Base-by-base conservation (phyloP, 306 rosid species). In the Prunus mongolica region DNA sequence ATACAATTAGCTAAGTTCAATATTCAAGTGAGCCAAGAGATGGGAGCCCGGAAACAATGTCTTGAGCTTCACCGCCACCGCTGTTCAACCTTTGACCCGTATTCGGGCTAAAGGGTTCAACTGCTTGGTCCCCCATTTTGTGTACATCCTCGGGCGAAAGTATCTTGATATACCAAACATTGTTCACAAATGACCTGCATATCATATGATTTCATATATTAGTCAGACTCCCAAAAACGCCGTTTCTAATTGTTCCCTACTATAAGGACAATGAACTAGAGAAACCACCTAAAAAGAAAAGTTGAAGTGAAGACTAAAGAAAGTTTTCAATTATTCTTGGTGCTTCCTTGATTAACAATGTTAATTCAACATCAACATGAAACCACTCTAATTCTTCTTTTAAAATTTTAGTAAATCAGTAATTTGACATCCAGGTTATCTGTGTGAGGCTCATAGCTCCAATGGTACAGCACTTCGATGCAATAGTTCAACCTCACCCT, bases 61-160 rank as follows among this genome's bases (percentile, higher is more conserved):
- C 87, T 20, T 82, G 88, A 69, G 86, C 80, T 72, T 89, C 89
- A 20, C 83, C 77, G 28, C 81, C 84, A 41, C 76, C 50, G 80
- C 80, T 71, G 52, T 85, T 86, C 81, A 76, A 65, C 84, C 94
- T 86, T 65, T 89, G 87, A 77, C 85, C 90, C 13, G 78, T 83
- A 61, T 82, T 87, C 63, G 88, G 91, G 84, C 83, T 87, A 30
- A 84, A 78, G 75, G 93, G 71, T 73, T 86, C 96, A 8, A 81
- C 81, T 20, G 88, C 87, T 76, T 83, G 89, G 66, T 86, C 92
- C 45, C 97, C 91, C 93, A 92, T 85, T 80, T 90, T 88, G 80
- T 90, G 97, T 67, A 92, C 79, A 79, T 87, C 97, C 83, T 88
- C 89, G 12, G 92, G 97, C 41, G 97, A 90, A 55, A 92, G 96